These are phyloP conservation scores for Phialemoniopsis sp. DNA, from an alignment of 2,329 filamentous ascomycete genomes.

Conservation along the genomic window DNA sequence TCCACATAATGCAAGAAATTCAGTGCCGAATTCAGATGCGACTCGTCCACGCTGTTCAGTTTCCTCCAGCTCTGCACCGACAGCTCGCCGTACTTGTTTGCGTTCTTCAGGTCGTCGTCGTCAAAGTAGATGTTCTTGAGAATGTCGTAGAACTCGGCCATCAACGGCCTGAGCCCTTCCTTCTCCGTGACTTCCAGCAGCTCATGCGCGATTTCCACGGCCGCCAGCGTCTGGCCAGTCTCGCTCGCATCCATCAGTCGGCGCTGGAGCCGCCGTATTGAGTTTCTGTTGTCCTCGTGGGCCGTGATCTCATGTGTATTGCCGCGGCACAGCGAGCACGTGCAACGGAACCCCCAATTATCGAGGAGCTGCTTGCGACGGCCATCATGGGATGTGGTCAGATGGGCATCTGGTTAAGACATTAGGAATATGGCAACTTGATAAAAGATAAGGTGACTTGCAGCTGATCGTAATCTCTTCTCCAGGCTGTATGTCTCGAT, in stretches of 20 bases:
- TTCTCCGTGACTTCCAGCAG: constrained; percentile 5
- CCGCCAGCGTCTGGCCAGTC: constrained; percentile 5
- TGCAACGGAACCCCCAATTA: constrained; percentile 19
- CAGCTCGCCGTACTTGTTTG: constrained; percentile 3
- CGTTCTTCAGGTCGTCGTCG: constrained; percentile 4
- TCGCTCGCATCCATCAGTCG: constrained; percentile 16
- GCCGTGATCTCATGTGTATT: constrained; percentile 7
- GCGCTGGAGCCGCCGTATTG: constrained; percentile 9
- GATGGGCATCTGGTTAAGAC: constrained; percentile 6
- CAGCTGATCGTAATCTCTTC: constrained; percentile 32
- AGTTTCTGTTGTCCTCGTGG: constrained; percentile 14
- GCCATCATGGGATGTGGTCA: constrained; percentile 6
- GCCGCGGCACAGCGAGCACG: constrained; percentile 15
- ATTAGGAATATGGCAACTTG: background rate
- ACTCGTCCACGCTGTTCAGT: constrained; percentile 10
- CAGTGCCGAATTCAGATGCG: constrained; percentile 5
- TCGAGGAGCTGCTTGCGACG: constrained; percentile 8
- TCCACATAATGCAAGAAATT: constrained; percentile 6
- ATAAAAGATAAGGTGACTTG: constrained; percentile 7
- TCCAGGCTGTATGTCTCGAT: constrained; percentile 23
- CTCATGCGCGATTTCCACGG: constrained; percentile 4
- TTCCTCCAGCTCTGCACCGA: constrained; percentile 7
- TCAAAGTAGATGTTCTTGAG: constrained; percentile 8
- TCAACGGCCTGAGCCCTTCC: constrained; percentile 8
- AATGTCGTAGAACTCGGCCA: constrained; percentile 9